Base-by-base conservation (phyloP, 257 asterid species). In the Capsicum chinense region DNA sequence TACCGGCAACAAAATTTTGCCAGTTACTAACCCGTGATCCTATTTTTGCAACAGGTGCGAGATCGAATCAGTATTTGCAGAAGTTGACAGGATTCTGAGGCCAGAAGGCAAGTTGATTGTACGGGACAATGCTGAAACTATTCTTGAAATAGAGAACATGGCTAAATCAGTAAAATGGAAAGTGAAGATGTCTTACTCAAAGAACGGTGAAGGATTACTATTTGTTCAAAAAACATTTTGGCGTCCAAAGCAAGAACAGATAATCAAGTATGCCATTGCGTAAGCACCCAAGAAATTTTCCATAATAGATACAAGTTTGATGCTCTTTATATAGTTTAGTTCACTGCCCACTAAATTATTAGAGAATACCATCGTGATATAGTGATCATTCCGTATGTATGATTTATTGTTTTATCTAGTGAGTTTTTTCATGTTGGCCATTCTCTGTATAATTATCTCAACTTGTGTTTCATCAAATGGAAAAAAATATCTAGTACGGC, bases 1-100 rank as follows among this genome's bases (percentile, higher is more conserved):
- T 54, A 56, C 64, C 62, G 13, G 69, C 26, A 63, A 16, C 48
- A 0, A 12, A 2, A 50, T 19, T 83, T 15, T 2, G 56, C 66
- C n/a, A 7, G 54, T 16, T 83, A 37, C 9, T 63, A 35, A 81
- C 71, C 2, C 14, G 4, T 83, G 85, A 37, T 48, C 59, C 52
- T 83, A 0, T 3, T 83, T 12, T 52, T 1, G 17, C 35, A 68
- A 68, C 86, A 83, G 86, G 60, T 83, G 86, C 76, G 59, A 42
- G 21, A 44, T 79, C 33, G 83, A 33, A 10, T 60, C 79, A n/a
- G 79, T 84, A 54, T 50, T 84, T 64, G 86, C 86, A 50, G 86
- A 84, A 79, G 86, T 63, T 21, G 86, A 84, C 64, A 35, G 86
- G 83, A 84, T 84, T 73, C 68, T 84, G 79, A 84, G 86, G 48